phyloP scores from a whole-genome alignment of 768 basidiomycete species.

The Suillus placidus region DNA sequence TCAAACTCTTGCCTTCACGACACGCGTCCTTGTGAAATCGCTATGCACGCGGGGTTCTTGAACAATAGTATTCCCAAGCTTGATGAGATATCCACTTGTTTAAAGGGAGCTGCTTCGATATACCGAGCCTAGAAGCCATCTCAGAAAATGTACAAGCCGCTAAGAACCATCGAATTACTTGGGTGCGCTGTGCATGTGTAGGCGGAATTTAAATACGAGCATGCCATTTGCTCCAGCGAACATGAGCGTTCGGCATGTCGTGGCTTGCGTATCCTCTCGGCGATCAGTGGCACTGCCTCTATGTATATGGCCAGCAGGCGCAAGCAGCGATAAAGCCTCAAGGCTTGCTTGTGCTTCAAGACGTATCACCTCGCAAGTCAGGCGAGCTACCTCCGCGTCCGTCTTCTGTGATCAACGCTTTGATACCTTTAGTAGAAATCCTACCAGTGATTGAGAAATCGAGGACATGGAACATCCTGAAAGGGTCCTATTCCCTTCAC shows the following conservation, averaged over 20 bases:
- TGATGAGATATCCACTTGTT: neutral
- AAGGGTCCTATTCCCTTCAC: conserved; percentile 1
- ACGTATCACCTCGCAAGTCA: neutral
- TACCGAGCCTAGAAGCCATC: neutral
- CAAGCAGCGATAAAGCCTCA: neutral
- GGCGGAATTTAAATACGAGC: neutral
- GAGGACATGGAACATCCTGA: neutral
- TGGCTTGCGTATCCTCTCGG: neutral
- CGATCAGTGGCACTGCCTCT: neutral
- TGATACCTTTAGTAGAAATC: neutral
- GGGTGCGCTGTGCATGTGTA: neutral
- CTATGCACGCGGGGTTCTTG: neutral
- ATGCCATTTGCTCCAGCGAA: neutral
- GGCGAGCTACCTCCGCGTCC: conserved; percentile 2
- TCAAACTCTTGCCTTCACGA: neutral
- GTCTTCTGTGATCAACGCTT: neutral
- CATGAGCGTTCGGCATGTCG: neutral
- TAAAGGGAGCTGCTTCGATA: neutral
- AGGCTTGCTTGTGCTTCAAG: neutral
- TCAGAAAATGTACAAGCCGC: neutral
- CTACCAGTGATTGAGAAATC: neutral
- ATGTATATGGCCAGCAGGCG: neutral
- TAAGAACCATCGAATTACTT: conserved; percentile 2
- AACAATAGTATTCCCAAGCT: neutral
- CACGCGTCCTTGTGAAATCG: neutral